phyloP scores from a whole-genome alignment of 345 rosid genomes.

The Pistacia integerrima region DNA sequence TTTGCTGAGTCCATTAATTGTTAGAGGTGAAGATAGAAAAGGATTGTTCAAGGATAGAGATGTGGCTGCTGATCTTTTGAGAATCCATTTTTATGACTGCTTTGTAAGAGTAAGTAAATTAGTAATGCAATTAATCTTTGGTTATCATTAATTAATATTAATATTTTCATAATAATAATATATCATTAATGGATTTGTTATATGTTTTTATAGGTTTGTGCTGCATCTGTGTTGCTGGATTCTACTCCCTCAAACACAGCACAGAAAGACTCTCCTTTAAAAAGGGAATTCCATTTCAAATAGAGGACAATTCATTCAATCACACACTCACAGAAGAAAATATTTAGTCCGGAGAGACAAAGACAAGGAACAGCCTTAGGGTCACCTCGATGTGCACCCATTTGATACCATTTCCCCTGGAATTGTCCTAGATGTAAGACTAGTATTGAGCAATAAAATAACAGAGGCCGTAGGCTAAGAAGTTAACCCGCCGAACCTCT shows the following conservation, averaged over 20 bases:
- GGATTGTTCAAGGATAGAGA: slow-evolving; percentile 37
- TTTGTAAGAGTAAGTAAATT: slow-evolving; percentile 46
- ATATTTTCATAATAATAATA: background rate
- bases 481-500: no score
- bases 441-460: no score
- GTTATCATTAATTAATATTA: background rate
- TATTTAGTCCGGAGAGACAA: no score
- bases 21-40: slow-evolving; percentile 41
- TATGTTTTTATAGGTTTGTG: slow-evolving; percentile 47
- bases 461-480: no score
- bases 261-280: slow-evolving; percentile 38
- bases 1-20: slow-evolving; percentile 41
- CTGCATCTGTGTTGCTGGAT: slow-evolving; percentile 47
- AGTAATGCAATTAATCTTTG: no score
- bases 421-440: no score
- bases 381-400: no score
- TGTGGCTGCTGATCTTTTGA: slow-evolving; percentile 48
- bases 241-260: slow-evolving; percentile 48
- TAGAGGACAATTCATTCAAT: slow-evolving; percentile 20
- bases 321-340: no score
- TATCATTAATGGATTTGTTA: background rate
- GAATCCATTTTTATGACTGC: slow-evolving; percentile 69
- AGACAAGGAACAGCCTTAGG: no score
- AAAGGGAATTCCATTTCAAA: slow-evolving; percentile 28
- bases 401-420: no score